Evolutionary conservation across 2,329 filamentous ascomycete genomes (phyloP), one percentile per base, ranked within the genome.

Genomic region (Apiospora marii): DNA sequence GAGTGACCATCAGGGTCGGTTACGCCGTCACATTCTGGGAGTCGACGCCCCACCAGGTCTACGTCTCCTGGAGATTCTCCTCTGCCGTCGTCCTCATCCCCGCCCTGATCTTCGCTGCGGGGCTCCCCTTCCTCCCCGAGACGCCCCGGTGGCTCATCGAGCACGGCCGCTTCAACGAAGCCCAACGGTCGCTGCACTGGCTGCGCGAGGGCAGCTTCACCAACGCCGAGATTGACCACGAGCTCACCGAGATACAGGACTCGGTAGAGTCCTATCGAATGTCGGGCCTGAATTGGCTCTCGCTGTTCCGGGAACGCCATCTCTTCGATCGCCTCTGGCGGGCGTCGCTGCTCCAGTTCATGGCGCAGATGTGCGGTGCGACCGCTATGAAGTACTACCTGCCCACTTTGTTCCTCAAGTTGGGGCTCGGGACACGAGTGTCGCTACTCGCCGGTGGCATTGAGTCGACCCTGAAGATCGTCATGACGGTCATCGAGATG

Each of bases 1-100:
- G 69, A 75, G 27, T 41, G 22, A 6, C 1, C 46, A 14, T 1
- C 72, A 90, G 88, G 88, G 85, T 87, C 64, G 88, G 88, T 8
- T 91, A 89, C 73, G 86, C 81, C 13, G 82, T 90, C 73, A 88
- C 87, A 0, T 88, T 86, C 71, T 91, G 88, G 89, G 82, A 82
- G 34, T 77, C 78, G 2, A 75, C 81, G 0, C 78, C 79, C 3
- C 86, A 87, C n/a, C 77, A 80, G 14, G 81, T 83, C 61, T 84
- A 86, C 70, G 86, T 86, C 34, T 90, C 78, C 0, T 80, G 89
- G 89, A 84, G 89, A 10, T 77, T 87, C 13, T 88, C 87, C 0
- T 83, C 90, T 44, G 82, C 86, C 3, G 73, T 88, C 3, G 86
- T 90, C 74, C 84, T 88, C 58, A 79, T 89, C 3, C 88, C 88